A percentile compares a stretch with the other conserved stretches of the same genome.
These are phyloP conservation scores for Chiua virens DNA, from an alignment of 768 basidiomycete genomes.

Conservation along the genomic window DNA sequence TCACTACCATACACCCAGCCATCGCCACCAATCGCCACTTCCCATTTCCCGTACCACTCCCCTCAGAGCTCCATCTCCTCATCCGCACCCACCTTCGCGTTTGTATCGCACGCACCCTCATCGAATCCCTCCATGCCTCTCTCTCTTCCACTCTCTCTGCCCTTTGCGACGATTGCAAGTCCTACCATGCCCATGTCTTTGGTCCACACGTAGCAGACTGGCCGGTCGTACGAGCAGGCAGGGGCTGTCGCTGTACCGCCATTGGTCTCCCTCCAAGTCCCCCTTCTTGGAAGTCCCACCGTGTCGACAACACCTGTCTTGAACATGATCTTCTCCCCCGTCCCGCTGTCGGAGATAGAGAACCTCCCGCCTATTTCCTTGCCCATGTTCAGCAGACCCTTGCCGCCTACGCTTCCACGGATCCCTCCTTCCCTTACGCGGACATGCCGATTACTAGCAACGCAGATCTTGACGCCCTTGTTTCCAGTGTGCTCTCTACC, in stretches of 20 bases:
- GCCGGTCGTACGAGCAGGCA: conserved; percentile 46
- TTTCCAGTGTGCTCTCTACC: conserved; percentile 40
- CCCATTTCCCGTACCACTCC: conserved; percentile 34
- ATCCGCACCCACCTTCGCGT: conserved; percentile 51
- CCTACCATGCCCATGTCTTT: conserved; percentile 54
- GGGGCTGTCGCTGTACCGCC: conserved; percentile 47
- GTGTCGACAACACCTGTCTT: conserved; percentile 9
- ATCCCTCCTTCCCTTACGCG: conserved; percentile 31
- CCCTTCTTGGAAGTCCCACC: conserved; percentile 8
- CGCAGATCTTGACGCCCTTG: conserved; percentile 44
- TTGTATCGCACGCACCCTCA: conserved; percentile 40
- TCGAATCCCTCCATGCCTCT: conserved; percentile 42
- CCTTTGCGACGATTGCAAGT: conserved; percentile 50
- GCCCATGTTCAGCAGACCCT: conserved; percentile 46
- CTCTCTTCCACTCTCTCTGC: conserved; percentile 30
- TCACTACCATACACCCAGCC: conserved; percentile 49
- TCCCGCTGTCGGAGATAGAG: conserved; percentile 32
- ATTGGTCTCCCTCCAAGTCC: conserved; percentile 15
- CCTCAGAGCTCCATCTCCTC: conserved; percentile 52
- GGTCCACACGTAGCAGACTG: conserved; percentile 53
- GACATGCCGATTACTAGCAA: conserved; percentile 14
- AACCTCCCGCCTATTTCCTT: conserved; percentile 33
- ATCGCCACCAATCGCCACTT: conserved; percentile 32
- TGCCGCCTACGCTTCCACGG: conserved; percentile 45
- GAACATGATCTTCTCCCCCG: conserved; percentile 24